These are phyloP conservation scores for Starmerella sp. DNA, from an alignment of 805 yeast species.

Conservation along the genomic window DNA sequence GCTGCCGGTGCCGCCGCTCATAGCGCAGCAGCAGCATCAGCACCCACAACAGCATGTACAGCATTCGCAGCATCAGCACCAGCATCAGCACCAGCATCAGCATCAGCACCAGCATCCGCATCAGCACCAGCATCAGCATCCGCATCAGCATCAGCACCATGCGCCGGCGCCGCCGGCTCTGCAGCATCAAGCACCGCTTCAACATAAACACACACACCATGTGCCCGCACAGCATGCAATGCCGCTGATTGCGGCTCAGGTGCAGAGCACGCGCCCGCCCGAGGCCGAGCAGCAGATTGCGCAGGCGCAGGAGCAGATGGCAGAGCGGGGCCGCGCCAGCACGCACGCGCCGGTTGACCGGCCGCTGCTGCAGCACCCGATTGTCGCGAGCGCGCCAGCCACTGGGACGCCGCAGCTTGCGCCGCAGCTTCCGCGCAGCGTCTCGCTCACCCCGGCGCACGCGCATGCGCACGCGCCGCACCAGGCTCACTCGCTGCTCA, in stretches of 20 bases:
- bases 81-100: neutral
- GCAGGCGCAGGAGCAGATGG: neutral
- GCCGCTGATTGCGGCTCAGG: neutral
- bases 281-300: neutral
- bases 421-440: neutral
- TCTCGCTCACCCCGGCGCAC: neutral
- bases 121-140: neutral
- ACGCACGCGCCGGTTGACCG: neutral
- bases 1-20: neutral
- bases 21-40: neutral
- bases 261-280: neutral
- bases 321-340: neutral
- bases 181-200: neutral
- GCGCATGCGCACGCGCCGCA: neutral
- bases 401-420: neutral
- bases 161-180: too few species aligned
- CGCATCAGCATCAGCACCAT: neutral
- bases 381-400: neutral
- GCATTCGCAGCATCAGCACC: constrained; percentile 3
- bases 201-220: neutral
- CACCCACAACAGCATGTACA: neutral
- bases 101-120: constrained; percentile 2
- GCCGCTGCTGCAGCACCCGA: neutral
- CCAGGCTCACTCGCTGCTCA: neutral
- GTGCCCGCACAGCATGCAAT: neutral